Evolutionary conservation across 1,284 basidiomycete genomes (phyloP).

Genomic region (Irpex lacteus): DNA sequence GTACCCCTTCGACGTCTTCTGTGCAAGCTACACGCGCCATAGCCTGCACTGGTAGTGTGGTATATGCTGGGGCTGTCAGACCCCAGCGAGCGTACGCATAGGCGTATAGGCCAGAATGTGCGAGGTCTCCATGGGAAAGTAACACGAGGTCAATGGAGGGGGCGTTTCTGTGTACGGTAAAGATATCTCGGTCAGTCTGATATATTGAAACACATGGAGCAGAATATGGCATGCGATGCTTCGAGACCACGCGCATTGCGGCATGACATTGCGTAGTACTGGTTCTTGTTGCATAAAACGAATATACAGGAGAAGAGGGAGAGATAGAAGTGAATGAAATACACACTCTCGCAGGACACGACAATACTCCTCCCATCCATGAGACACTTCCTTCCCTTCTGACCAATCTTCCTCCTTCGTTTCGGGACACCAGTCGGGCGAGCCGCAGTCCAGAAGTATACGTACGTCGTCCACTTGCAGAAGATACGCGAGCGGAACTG

Average conservation of each 20-base stretch:
- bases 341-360: slow-evolving; percentile 63
- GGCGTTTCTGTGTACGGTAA: slow-evolving; percentile 47
- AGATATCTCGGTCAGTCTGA: neutral
- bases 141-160: slow-evolving; percentile 83
- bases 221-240: neutral
- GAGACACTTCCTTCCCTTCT: slow-evolving; percentile 31
- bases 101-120: slow-evolving; percentile 87
- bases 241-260: neutral
- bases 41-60: slow-evolving; percentile 93
- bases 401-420: slow-evolving; percentile 42
- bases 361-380: slow-evolving; percentile 63
- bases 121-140: slow-evolving; percentile 90
- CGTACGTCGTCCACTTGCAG: slow-evolving; percentile 94
- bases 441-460: slow-evolving; percentile 94
- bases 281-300: too few relatives aligned
- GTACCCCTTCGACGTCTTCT: slow-evolving; percentile 79
- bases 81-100: slow-evolving; percentile 89
- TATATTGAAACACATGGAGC: neutral
- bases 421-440: slow-evolving; percentile 75
- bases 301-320: neutral
- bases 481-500: slow-evolving; percentile 76
- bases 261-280: neutral
- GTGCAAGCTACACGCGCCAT: slow-evolving; percentile 91
- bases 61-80: slow-evolving; percentile 91
- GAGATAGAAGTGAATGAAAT: neutral